Conservation (phyloP, 768 basidiomycete genomes). For the Rhodotorula sphaerocarpa region DNA sequence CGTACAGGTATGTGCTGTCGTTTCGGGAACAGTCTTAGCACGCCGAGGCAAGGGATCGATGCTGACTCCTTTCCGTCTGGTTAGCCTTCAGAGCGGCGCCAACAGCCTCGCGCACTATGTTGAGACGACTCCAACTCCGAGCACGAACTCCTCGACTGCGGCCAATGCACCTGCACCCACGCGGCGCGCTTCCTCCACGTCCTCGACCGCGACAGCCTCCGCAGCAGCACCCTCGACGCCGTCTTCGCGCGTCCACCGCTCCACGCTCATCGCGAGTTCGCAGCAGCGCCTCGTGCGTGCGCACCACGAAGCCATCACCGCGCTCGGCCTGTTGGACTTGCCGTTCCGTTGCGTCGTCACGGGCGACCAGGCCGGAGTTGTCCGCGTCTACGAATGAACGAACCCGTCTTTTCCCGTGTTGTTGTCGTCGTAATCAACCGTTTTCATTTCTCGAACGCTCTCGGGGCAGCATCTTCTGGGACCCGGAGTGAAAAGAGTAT, state of each 20-base stretch:
- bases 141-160: too few species aligned
- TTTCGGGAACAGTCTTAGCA: conserved; percentile 24
- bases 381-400: conserved; percentile 61
- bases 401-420: not conserved
- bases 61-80: conserved; percentile 10
- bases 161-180: conserved; percentile 51
- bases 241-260: conserved; percentile 57
- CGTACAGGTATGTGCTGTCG: conserved; percentile 61
- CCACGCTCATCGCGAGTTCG: conserved; percentile 67
- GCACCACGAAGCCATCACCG: conserved; percentile 84
- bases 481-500: not conserved
- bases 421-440: not conserved
- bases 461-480: not conserved
- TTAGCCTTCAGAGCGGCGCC: conserved; percentile 43
- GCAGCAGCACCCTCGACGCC: not conserved
- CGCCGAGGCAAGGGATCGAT: not conserved
- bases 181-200: conserved; percentile 42
- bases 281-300: conserved; percentile 75
- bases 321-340: conserved; percentile 75
- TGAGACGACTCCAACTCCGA: conserved; percentile 48
- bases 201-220: not conserved
- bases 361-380: conserved; percentile 76
- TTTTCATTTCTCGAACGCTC: not conserved
- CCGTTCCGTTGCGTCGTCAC: conserved; percentile 91
- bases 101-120: conserved; percentile 43